Percentiles rank a stretch among this genome's conserved stretches.
These are phyloP conservation scores for Suhomyces emberorum DNA, from an alignment of 805 yeast species.

Conservation along the genomic window DNA sequence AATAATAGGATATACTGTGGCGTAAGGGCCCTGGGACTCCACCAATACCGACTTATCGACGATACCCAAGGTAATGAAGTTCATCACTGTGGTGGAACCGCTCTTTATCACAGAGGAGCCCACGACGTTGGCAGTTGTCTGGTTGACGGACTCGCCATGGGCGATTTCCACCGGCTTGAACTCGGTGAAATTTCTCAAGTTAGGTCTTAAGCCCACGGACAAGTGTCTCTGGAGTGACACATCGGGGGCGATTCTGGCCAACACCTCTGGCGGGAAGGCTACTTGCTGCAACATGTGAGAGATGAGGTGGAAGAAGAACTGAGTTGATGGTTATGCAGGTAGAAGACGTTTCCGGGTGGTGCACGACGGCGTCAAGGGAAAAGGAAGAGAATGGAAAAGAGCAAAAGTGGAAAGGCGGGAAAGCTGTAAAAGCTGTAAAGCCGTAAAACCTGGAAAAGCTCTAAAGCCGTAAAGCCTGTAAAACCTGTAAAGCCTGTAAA, in stretches of 20 bases:
- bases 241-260: constrained; percentile 85
- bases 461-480: too few species aligned
- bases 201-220: constrained; percentile 72
- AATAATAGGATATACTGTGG: constrained; percentile 64
- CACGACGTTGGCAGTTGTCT: constrained; percentile 32
- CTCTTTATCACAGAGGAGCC: constrained; percentile 69
- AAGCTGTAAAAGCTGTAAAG: too few species aligned
- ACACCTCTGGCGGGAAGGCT: constrained; percentile 73
- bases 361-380: too few species aligned
- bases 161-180: constrained; percentile 55
- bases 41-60: constrained; percentile 47
- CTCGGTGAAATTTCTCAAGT: constrained; percentile 66
- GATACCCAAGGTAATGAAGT: constrained; percentile 67
- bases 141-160: constrained; percentile 13
- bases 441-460: too few species aligned
- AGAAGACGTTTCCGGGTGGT: constrained; percentile 1
- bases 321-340: too few species aligned
- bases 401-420: too few species aligned
- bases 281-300: constrained; percentile 8
- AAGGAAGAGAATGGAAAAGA: too few species aligned
- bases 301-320: constrained; percentile 1
- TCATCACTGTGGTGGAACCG: constrained; percentile 71
- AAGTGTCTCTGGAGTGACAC: constrained; percentile 76
- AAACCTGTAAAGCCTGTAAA: too few species aligned
- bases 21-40: constrained; percentile 18